Evolutionary conservation across 495 filamentous ascomycete genomes (phyloP), one percentile per base, ranked within the genome.

Genomic region (Aspergillus kassunensis): DNA sequence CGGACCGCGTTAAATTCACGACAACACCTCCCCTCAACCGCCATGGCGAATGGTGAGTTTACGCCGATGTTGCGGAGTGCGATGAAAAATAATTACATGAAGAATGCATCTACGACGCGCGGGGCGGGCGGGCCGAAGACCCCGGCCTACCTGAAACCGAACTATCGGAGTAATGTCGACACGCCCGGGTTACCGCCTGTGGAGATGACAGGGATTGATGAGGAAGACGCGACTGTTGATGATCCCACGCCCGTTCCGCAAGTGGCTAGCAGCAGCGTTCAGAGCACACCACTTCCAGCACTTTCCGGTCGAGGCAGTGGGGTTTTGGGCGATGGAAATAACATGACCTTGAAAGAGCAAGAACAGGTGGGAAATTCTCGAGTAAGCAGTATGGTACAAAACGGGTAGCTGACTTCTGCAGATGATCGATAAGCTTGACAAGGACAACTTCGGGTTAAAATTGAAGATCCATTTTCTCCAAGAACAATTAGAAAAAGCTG

Each of bases 381-480:
- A n/a, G n/a, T n/a, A n/a, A n/a, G n/a, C n/a, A n/a, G n/a, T n/a
- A n/a, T n/a, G n/a, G n/a, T n/a, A n/a, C n/a, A n/a, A n/a, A n/a
- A n/a, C 21, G 15, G 24, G 1, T 33, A 35, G 42, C 61, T 67
- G 31, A 69, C 47, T 47, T 53, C n/a, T 29, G 23, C 50, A 86
- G 83, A 81, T 84, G 50, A 92, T 98, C 59, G 90, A 96, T 67
- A 88, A 86, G 61, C 90, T 97, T 54, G 90, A 97, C 65, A 98
- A 97, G 72, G 76, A 78, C 53, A 97, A 97, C 60, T 98, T 96
- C 62, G 95, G 95, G 54, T 76, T 98, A 33, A 98, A 98, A 69
- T 80, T 98, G 50, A 97, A 96, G 70, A 93, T 97, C 33, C 91
- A 96, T 69, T 97, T 92, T 60, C 75, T 98, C 23, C 90, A 92